Evolutionary conservation across 495 filamentous ascomycete species (phyloP).

Genomic region (Friedmanniomyces simplex): DNA sequence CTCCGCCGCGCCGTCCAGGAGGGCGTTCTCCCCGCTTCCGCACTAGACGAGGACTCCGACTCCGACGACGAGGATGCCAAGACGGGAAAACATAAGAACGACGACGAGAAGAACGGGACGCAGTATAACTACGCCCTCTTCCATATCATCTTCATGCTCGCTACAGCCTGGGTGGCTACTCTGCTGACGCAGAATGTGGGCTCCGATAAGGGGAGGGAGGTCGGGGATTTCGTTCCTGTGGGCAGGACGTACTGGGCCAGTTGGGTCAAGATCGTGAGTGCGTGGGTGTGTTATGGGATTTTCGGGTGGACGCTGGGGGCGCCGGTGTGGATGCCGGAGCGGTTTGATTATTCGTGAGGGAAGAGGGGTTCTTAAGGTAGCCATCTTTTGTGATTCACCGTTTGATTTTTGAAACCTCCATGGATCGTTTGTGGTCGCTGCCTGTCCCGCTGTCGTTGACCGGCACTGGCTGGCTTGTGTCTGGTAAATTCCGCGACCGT

Average conservation of each 20-base stretch:
- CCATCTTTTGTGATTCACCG: too few species aligned
- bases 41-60: conserved; percentile 69
- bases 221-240: conserved; percentile 73
- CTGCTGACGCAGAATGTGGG: conserved; percentile 78
- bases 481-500: too few species aligned
- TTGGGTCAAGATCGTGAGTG: conserved; percentile 98
- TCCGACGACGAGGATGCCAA: conserved; percentile 49
- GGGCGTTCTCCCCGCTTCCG: conserved; percentile 82
- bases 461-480: too few species aligned
- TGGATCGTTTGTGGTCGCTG: too few species aligned
- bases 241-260: conserved; percentile 94
- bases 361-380: too few species aligned
- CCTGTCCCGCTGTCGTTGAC: too few species aligned
- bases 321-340: conserved; percentile 73
- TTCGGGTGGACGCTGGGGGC: conserved; percentile 89
- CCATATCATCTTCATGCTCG: conserved; percentile 95
- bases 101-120: conserved; percentile 79
- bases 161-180: conserved; percentile 91
- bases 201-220: conserved; percentile 43
- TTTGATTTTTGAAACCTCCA: too few species aligned
- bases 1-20: too few species aligned
- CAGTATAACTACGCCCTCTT: conserved; percentile 96
- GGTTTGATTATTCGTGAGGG: conserved; percentile 52
- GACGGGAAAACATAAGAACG: conserved; percentile 43
- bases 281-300: conserved; percentile 93